phyloP scores from a whole-genome alignment of 2,329 filamentous ascomycete species.

The Aspergillus jensenii region DNA sequence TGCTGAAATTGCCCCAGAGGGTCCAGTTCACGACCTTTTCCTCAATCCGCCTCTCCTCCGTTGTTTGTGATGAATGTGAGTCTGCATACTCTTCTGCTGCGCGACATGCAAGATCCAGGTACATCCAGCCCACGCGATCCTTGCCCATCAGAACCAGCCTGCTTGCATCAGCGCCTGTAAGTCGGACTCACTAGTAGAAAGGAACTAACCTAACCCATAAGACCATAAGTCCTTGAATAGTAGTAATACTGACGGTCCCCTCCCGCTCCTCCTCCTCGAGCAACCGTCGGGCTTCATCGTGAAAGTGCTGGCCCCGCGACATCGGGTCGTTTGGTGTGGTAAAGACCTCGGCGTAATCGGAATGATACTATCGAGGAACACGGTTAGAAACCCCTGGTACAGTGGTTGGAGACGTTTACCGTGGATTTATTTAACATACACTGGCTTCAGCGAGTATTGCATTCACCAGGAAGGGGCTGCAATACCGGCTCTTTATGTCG shows the following conservation, averaged over 20 bases:
- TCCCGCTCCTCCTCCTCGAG: conserved; percentile 26
- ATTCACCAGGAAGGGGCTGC: conserved; percentile 37
- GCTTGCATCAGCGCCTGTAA: neutral
- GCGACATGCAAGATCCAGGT: conserved; percentile 23
- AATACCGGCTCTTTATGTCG: conserved; percentile 26
- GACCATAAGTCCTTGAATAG: conserved; percentile 11
- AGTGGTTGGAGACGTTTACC: neutral
- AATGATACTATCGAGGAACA: conserved; percentile 19
- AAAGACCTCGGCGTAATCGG: conserved; percentile 28
- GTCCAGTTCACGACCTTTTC: conserved; percentile 19
- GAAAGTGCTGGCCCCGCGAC: conserved; percentile 29
- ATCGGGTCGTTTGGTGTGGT: conserved; percentile 24
- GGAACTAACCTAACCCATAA: neutral
- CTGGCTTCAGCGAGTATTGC: conserved; percentile 34
- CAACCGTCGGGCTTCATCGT: conserved; percentile 29
- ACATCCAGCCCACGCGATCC: conserved; percentile 30
- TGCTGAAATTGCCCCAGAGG: conserved; percentile 21
- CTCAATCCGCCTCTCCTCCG: conserved; percentile 9
- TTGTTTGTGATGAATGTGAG: conserved; percentile 15
- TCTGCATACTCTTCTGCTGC: conserved; percentile 22
- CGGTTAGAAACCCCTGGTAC: neutral
- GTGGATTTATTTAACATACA: conserved; percentile 22
- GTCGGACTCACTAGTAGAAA: neutral
- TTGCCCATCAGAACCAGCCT: conserved; percentile 30
- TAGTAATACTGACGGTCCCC: conserved; percentile 23